Evolutionary conservation across 2,329 filamentous ascomycete genomes (phyloP).

Genomic region (Cryphonectria nitschkei): DNA sequence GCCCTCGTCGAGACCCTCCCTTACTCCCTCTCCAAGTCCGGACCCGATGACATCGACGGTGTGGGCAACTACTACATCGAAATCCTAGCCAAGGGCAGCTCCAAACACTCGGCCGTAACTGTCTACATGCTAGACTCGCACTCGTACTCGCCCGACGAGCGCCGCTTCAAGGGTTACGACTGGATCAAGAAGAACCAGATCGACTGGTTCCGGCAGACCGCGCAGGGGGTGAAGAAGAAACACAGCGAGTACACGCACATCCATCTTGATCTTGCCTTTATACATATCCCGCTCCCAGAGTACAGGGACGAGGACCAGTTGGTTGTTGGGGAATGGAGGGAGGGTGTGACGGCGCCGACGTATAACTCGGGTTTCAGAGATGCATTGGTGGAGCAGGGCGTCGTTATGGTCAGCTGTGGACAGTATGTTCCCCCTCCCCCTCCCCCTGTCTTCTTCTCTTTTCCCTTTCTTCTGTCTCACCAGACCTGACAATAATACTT

Average conservation of each 20-base stretch:
- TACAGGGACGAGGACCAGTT: conserved; percentile 67
- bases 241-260: conserved; percentile 87
- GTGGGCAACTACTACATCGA: conserved; percentile 96
- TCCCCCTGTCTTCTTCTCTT: background rate
- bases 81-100: conserved; percentile 77
- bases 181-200: conserved; percentile 97
- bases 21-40: conserved; percentile 84
- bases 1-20: conserved; percentile 82
- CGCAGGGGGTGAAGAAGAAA: conserved; percentile 71
- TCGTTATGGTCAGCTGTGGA: conserved; percentile 87
- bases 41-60: conserved; percentile 82
- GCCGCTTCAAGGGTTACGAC: conserved; percentile 88
- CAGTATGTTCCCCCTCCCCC: conserved; percentile 61
- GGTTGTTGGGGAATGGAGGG: conserved; percentile 73
- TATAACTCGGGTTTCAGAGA: conserved; percentile 95
- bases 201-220: conserved; percentile 86
- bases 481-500: conserved; percentile 31
- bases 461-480: background rate
- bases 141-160: conserved; percentile 86
- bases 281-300: conserved; percentile 94
- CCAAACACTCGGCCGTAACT: conserved; percentile 86
- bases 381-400: conserved; percentile 81
- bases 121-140: conserved; percentile 96
- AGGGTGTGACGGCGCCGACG: conserved; percentile 82
- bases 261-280: conserved; percentile 95